Conservation (phyloP, 345 rosid species). For the Kernera saxatilis region DNA sequence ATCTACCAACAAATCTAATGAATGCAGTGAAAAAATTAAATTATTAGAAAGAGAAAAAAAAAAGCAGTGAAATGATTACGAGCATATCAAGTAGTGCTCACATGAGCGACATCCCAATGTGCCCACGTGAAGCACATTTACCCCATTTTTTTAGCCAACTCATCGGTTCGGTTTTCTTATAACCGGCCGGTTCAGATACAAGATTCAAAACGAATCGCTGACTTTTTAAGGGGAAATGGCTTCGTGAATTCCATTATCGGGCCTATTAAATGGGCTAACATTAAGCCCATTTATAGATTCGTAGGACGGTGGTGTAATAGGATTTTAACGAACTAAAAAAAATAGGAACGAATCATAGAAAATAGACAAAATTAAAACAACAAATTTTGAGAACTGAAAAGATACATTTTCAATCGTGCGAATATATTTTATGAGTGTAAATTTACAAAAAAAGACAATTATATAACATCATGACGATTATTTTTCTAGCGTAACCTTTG, state of each 20-base stretch:
- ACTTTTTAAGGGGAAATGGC: neutral
- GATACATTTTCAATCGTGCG: too few species aligned
- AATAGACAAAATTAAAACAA: too few species aligned
- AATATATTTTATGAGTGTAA: too few species aligned
- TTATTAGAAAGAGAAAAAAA: neutral
- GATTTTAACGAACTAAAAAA: too few species aligned
- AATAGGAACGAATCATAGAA: too few species aligned
- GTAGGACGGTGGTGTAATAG: too few species aligned
- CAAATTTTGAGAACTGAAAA: too few species aligned
- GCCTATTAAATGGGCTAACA: neutral
- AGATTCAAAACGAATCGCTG: neutral
- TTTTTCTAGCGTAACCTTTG: too few species aligned
- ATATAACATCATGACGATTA: too few species aligned
- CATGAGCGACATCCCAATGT: constrained; percentile 27
- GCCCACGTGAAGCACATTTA: constrained; percentile 21
- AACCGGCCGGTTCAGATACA: neutral
- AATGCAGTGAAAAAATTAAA: neutral
- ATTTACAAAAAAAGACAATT: too few species aligned
- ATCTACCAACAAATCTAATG: constrained; percentile 10
- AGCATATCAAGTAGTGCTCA: constrained; percentile 21
- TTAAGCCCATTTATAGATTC: neutral
- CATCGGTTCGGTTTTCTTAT: neutral
- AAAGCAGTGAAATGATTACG: constrained; percentile 12
- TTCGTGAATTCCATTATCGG: neutral
- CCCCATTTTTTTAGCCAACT: neutral